These are phyloP conservation scores for Suhomyces vadensis DNA, from an alignment of 805 yeast genomes.

Conservation along the genomic window DNA sequence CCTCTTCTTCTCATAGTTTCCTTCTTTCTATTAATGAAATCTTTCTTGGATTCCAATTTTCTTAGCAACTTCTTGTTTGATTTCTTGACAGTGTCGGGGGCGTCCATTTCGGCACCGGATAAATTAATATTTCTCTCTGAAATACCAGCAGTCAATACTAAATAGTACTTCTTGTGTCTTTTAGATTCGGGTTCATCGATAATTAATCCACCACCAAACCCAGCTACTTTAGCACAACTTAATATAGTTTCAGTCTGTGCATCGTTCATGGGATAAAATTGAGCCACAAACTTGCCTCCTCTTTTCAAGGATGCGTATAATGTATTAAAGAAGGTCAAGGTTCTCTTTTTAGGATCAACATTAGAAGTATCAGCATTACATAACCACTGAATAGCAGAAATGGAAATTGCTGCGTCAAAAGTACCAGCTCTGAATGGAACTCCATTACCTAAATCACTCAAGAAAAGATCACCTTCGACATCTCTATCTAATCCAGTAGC, in stretches of 20 bases:
- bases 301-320: conserved; percentile 81
- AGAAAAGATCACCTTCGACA: conserved; percentile 87
- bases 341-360: conserved; percentile 81
- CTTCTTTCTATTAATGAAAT: conserved; percentile 85
- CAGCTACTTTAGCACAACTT: conserved; percentile 86
- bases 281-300: conserved; percentile 98
- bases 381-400: conserved; percentile 96
- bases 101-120: conserved; percentile 79
- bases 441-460: conserved; percentile 92
- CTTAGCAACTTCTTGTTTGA: conserved; percentile 49
- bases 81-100: conserved; percentile 46
- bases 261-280: conserved; percentile 92
- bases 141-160: conserved; percentile 85
- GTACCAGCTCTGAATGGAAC: conserved; percentile 95
- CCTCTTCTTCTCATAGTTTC: conserved; percentile 92
- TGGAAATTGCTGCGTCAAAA: conserved; percentile 93
- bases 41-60: conserved; percentile 72
- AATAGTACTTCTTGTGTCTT: conserved; percentile 85
- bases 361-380: conserved; percentile 89
- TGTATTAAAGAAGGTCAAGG: conserved; percentile 81
- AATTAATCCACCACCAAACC: conserved; percentile 94
- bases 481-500: conserved; percentile 92
- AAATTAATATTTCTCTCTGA: conserved; percentile 75
- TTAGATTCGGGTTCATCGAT: conserved; percentile 92
- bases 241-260: conserved; percentile 76